Base-by-base conservation (phyloP, 2,329 filamentous ascomycete genomes). In the Passalora sequoiae region DNA sequence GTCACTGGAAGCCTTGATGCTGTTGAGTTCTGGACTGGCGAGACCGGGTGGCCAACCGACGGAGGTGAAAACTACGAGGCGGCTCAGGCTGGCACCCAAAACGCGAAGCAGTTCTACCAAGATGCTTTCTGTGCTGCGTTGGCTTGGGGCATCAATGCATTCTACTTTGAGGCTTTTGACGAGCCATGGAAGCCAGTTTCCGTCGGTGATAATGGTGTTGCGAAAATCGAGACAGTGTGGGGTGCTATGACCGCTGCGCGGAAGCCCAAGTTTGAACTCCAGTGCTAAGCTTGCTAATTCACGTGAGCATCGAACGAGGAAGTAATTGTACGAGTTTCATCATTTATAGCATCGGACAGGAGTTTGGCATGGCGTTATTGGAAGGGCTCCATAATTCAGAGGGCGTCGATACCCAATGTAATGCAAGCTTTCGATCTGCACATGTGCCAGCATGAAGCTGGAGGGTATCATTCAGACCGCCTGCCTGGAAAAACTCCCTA, bases 141-240 rank as follows among this genome's bases (percentile, higher is more conserved):
- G 25, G 71, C 70, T 50, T 84, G 79, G 78, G 79, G 78, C 47
- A 72, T 80, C 51, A 83, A 84, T 56, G 76, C 80, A 43, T 86
- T 86, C 69, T 83, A 77, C 67, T 86, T 86, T 55, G 82, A 86
- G 71, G 81, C 81, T 31, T 84, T 83, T 55, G 82, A 85, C 56
- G 83, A 86, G 43, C 60, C 61, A 46, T 84, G 80, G 78, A 86
- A 86, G 76, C 80, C 81, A 41, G 63, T 71, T 32, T 76, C 73
- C 52, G 66, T 74, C 48, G 82, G 83, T 56, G 74, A 83, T 60
- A 78, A 81, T 57, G 82, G 82, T 51, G 64, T 74, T 52, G 65
- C 69, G 8, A 75, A 72, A 27, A 35, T 33, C 30, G 42, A 41
- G 74, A 80, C 74, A 25, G 74, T 82, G 56, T 86, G 83, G 83